Evolutionary conservation across 371 early-diverging fungal genomes (phyloP).

Genomic region (Lichtheimia corymbifera): DNA sequence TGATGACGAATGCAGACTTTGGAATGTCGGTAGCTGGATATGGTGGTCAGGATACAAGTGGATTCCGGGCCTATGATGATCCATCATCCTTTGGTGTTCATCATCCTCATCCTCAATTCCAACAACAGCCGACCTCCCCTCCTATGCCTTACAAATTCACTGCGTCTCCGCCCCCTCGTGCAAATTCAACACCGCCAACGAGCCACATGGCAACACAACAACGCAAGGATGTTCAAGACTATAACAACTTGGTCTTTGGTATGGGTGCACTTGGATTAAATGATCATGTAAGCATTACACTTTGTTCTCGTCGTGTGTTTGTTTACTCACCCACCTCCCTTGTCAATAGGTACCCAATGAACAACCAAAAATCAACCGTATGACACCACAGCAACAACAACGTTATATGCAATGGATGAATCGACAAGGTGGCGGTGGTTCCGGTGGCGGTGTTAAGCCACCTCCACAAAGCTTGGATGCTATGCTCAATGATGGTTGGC

Average conservation of each 20-base stretch:
- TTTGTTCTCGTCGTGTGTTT: neutral
- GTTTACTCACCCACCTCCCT: neutral
- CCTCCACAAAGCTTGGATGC: constrained; percentile 35
- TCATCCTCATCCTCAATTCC: no score
- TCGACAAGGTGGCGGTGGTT: constrained; percentile 6
- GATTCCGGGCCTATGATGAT: no score
- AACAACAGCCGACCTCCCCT: constrained; percentile 24
- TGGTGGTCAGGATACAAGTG: no score
- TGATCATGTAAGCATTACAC: constrained; percentile 30
- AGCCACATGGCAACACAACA: constrained; percentile 17
- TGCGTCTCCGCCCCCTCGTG: constrained; percentile 37
- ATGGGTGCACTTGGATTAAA: constrained; percentile 35
- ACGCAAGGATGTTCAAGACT: constrained; percentile 2
- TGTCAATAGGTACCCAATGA: neutral
- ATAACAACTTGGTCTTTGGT: constrained; percentile 30
- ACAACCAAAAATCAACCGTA: neutral
- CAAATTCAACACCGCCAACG: constrained; percentile 47
- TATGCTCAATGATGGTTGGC: constrained; percentile 26
- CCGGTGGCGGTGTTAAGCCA: constrained; percentile 8
- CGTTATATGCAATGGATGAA: constrained; percentile 21
- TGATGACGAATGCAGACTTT: no score
- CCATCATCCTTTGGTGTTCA: no score
- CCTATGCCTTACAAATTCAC: constrained; percentile 35
- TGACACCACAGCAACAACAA: constrained; percentile 16
- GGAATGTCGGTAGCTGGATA: no score